Base-by-base conservation (phyloP, 805 yeast genomes). In the Metschnikowia drakensbergensis region DNA sequence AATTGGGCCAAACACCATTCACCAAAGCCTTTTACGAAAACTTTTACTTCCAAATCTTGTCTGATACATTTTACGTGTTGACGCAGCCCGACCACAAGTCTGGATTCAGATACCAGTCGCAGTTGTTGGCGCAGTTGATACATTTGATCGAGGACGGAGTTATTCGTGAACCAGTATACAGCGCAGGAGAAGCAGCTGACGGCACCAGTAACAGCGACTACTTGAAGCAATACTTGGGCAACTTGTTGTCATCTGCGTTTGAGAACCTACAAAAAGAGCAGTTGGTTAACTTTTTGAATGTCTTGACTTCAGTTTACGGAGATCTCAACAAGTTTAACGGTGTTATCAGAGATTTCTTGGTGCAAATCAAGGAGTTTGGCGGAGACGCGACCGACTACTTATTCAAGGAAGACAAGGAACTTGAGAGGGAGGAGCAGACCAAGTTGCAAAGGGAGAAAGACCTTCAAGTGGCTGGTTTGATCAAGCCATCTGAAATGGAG, bases 51-150 rank as follows among this genome's bases (percentile, higher is more conserved):
- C 85, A 88, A 45, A 89, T 94, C 50, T 78, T 94, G 53, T 83
- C 94, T 50, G 99, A 94, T 66, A 86, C 96, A 1, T 94, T 94
- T 65, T 87, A 80, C 60, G 98, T 94, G 30, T 77, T 94, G 49
- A 94, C 99, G 3, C 98, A 94, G 66, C 84, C 97, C 6, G 99
- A 94, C 68, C 99, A 94, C 69, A 92, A 94, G 71, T 88, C 98
- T 27, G 98, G 98, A 1, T 94, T 94, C 74, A 81, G 85, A 53
- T 79, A 83, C 57, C 99, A 94, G 71, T 78, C 96, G 6, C 86
- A 86, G 61, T 75, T 95, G 54, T 77, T 94, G 59, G 84, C 96
- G 50, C 86, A 83, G 64, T 77, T 94, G 69, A 81, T 94, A 54
- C 87, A 87, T 51, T 73, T 92, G 52, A 94, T 92, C 10, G 88